Percentiles rank a stretch among this genome's conserved stretches.
Evolutionary conservation across 1,284 basidiomycete species (phyloP).

Genomic region (Termitomyces sp.): DNA sequence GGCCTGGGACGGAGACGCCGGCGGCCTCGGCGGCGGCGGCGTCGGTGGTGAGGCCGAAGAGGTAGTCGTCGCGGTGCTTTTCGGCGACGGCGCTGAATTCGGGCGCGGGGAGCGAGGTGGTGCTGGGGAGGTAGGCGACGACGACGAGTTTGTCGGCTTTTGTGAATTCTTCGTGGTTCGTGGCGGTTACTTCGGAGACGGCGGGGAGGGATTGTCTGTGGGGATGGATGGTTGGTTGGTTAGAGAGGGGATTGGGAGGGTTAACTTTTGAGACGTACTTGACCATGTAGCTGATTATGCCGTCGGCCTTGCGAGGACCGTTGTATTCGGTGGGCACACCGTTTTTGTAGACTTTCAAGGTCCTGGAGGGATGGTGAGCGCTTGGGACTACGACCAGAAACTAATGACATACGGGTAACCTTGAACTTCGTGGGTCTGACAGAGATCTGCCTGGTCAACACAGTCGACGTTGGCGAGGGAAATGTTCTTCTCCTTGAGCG

Average conservation of each 20-base stretch:
- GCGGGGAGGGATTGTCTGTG: slow-evolving; percentile 98
- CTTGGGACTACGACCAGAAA: slow-evolving; percentile 3
- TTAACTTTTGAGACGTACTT: slow-evolving; percentile 79
- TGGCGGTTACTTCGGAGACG: slow-evolving; percentile 73
- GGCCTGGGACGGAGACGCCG: slow-evolving; percentile 73
- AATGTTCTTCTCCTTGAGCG: slow-evolving; percentile 85
- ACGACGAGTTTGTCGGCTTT: slow-evolving; percentile 88
- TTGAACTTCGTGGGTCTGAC: slow-evolving; percentile 77
- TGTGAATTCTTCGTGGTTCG: slow-evolving; percentile 83
- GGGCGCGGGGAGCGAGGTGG: slow-evolving; percentile 62
- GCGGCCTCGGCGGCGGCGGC: slow-evolving; percentile 63
- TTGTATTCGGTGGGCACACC: slow-evolving; percentile 77
- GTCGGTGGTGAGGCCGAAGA: slow-evolving; percentile 86
- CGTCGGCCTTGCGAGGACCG: slow-evolving; percentile 92
- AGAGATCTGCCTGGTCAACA: slow-evolving; percentile 84
- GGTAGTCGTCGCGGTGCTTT: slow-evolving; percentile 85
- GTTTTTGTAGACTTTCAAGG: slow-evolving; percentile 88
- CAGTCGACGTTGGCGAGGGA: slow-evolving; percentile 96
- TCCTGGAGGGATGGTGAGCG: slow-evolving; percentile 37
- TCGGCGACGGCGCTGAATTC: slow-evolving; percentile 81
- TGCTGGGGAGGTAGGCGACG: slow-evolving; percentile 76
- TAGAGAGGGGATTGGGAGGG: no score
- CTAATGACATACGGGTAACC: slow-evolving; percentile 82
- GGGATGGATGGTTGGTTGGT: no score
- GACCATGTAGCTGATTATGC: slow-evolving; percentile 96